Conservation (phyloP, 768 basidiomycete genomes). For the Tremella yokohamensis region DNA sequence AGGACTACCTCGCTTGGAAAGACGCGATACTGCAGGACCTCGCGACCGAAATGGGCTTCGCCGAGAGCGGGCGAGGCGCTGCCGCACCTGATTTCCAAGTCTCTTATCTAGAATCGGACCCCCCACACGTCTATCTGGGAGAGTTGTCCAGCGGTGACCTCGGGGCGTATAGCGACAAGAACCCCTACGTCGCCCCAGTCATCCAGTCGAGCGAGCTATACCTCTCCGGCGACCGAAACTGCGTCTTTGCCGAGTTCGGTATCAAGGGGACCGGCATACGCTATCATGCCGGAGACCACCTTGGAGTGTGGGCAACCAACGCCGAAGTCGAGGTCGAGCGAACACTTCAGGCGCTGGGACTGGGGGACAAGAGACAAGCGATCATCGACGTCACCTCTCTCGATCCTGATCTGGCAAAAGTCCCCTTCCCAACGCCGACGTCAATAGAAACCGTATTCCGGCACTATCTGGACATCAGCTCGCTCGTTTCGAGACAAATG, state of each 20-base stretch:
- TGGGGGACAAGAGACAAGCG: constrained; percentile 63
- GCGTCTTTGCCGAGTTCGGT: constrained; percentile 87
- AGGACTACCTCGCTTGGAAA: constrained; percentile 99
- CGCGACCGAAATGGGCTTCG: too few relatives aligned
- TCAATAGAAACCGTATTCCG: constrained; percentile 89
- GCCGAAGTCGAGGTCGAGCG: constrained; percentile 86
- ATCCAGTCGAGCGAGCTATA: constrained; percentile 76
- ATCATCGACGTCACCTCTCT: constrained; percentile 93
- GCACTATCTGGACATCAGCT: constrained; percentile 91
- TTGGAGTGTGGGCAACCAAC: constrained; percentile 95
- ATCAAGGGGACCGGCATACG: constrained; percentile 92
- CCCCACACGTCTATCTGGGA: constrained; percentile 89
- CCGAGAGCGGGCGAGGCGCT: too few relatives aligned
- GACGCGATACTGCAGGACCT: too few relatives aligned
- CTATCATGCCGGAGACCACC: constrained; percentile 96
- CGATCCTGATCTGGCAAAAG: constrained; percentile 97
- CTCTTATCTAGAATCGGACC: too few relatives aligned
- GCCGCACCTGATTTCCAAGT: too few relatives aligned
- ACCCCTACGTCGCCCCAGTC: constrained; percentile 87
- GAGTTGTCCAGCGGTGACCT: constrained; percentile 90
- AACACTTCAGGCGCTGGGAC: constrained; percentile 76
- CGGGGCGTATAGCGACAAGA: constrained; percentile 96
- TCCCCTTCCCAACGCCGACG: constrained; percentile 96
- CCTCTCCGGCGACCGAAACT: constrained; percentile 70
- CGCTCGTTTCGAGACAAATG: constrained; percentile 82